These are phyloP conservation scores for Priceomyces haplophilus DNA, from an alignment of 805 yeast species.

Conservation along the genomic window DNA sequence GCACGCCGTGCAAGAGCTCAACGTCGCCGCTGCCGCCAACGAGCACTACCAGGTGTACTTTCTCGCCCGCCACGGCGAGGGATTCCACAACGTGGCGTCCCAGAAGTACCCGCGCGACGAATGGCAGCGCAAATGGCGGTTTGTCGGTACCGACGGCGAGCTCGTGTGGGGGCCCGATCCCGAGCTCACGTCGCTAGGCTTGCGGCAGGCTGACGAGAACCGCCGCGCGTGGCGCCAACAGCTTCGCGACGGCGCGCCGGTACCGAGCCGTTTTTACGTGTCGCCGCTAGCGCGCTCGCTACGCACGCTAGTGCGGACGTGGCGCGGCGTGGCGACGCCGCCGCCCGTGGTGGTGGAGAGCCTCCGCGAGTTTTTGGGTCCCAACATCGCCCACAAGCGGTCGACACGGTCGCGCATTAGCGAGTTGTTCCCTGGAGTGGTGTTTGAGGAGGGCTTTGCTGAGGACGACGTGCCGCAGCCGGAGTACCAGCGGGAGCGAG, in stretches of 20 bases:
- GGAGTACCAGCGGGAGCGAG: conserved; percentile 27
- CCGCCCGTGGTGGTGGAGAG: conserved; percentile 39
- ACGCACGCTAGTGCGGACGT: conserved; percentile 49
- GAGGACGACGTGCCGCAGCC: conserved; percentile 48
- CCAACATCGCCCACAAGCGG: conserved; percentile 57
- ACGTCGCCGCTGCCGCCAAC: conserved; percentile 24
- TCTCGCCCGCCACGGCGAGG: conserved; percentile 66
- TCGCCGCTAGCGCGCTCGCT: conserved; percentile 61
- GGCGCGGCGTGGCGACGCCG: conserved; percentile 33
- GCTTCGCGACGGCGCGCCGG: conserved; percentile 42
- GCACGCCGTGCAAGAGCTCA: conserved; percentile 28
- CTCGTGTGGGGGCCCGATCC: conserved; percentile 59
- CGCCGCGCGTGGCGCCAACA: conserved; percentile 40
- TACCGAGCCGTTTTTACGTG: conserved; percentile 50
- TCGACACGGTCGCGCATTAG: conserved; percentile 32
- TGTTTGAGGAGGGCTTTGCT: conserved; percentile 37
- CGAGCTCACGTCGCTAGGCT: conserved; percentile 50
- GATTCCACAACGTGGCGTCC: conserved; percentile 55
- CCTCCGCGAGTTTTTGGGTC: conserved; percentile 58
- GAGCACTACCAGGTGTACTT: conserved; percentile 45
- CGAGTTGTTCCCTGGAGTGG: conserved; percentile 35
- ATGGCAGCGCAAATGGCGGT: conserved; percentile 56
- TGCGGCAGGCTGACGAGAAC: conserved; percentile 49
- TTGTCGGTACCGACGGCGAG: conserved; percentile 49
- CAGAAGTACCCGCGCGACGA: conserved; percentile 47